phyloP scores from a whole-genome alignment of 441 rosid species.

The Populus tomentosa region DNA sequence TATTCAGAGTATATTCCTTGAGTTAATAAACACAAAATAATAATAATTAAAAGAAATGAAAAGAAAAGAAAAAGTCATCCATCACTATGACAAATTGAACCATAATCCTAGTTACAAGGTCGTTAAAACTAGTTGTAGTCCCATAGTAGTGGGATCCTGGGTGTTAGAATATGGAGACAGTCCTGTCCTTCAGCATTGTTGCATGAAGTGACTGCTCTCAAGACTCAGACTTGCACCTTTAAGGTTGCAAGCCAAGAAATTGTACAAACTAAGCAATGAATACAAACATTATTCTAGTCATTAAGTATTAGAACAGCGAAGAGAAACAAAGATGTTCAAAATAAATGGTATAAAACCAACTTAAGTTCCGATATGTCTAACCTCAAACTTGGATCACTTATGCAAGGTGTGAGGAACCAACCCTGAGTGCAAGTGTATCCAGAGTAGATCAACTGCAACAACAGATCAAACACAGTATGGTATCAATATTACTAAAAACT shows the following conservation, averaged over 20 bases:
- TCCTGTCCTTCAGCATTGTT: neutral
- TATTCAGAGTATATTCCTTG: neutral
- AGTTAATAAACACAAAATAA: neutral
- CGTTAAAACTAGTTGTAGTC: neutral
- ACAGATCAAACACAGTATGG: conserved; percentile 13
- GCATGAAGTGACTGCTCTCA: neutral
- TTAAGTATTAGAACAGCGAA: neutral
- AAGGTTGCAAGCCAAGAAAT: neutral
- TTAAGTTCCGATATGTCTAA: conserved; percentile 23
- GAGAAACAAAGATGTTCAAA: neutral
- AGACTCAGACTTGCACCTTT: neutral
- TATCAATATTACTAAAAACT: neutral
- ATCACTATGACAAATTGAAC: neutral
- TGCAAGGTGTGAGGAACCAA: conserved; percentile 94
- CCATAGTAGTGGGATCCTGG: neutral
- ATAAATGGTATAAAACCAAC: neutral
- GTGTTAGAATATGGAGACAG: neutral
- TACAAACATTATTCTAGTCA: neutral
- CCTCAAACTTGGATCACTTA: conserved; percentile 79
- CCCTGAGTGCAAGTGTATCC: conserved; percentile 90
- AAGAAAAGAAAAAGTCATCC: no score
- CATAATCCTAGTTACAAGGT: neutral
- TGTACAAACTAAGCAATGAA: neutral
- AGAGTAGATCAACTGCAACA: conserved; percentile 76
- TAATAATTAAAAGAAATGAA: no score